These are phyloP conservation scores for Penicillium maclennaniae DNA, from an alignment of 495 filamentous ascomycete species.

Conservation along the genomic window DNA sequence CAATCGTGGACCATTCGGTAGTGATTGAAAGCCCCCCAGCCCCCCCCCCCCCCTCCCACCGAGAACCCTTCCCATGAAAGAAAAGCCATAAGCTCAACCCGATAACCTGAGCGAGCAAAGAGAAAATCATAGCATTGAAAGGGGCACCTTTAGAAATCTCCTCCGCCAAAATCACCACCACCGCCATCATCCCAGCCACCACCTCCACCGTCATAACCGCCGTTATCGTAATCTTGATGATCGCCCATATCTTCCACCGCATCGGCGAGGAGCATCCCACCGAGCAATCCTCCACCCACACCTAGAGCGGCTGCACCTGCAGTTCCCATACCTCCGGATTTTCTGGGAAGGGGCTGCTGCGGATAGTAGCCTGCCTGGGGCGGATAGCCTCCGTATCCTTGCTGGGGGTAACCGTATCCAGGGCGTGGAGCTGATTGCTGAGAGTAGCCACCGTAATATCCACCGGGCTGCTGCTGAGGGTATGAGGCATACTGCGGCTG, in stretches of 20 bases:
- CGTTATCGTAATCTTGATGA: conserved; percentile 47
- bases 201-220: conserved; percentile 42
- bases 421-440: conserved; percentile 32
- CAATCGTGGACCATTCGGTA: neutral
- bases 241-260: conserved; percentile 51
- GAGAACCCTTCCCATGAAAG: neutral
- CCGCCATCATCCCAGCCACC: conserved; percentile 22
- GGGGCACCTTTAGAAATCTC: conserved; percentile 46
- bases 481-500: conserved; percentile 30
- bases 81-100: neutral
- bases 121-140: neutral
- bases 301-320: conserved; percentile 72
- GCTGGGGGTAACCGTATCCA: conserved; percentile 30
- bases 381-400: conserved; percentile 32
- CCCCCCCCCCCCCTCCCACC: no score
- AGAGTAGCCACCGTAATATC: neutral
- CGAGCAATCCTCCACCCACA: conserved; percentile 70
- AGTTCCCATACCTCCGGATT: conserved; percentile 53
- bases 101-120: neutral
- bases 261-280: conserved; percentile 64
- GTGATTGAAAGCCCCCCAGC: neutral
- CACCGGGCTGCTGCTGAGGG: neutral
- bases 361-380: conserved; percentile 43
- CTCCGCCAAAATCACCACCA: conserved; percentile 42
- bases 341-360: conserved; percentile 32